Evolutionary conservation across 2,329 filamentous ascomycete species (phyloP).

Genomic region (Emericellopsis cladophorae): DNA sequence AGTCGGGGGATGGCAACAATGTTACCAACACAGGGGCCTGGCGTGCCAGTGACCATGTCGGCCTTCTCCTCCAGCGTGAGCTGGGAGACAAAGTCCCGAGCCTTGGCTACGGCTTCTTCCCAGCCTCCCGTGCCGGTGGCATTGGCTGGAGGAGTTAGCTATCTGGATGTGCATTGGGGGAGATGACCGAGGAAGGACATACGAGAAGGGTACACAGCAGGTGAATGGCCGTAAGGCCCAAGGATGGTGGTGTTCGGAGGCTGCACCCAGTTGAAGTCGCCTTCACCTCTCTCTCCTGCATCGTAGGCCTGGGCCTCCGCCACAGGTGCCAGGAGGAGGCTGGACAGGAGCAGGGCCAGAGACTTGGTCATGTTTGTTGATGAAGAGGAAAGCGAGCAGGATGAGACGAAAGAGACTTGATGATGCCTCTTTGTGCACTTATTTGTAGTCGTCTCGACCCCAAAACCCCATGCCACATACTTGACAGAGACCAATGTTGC

Average conservation of each 20-base stretch:
- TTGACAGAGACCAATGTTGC: no score
- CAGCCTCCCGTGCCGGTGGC: slow-evolving; percentile 19
- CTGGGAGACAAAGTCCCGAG: slow-evolving; percentile 16
- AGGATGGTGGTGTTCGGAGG: slow-evolving; percentile 26
- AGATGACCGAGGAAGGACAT: slow-evolving; percentile 6
- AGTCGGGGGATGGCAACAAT: slow-evolving; percentile 24
- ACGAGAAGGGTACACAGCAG: slow-evolving; percentile 22
- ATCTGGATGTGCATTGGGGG: slow-evolving; percentile 2
- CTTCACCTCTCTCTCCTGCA: slow-evolving; percentile 8
- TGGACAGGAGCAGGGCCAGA: slow-evolving; percentile 19
- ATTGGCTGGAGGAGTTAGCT: slow-evolving; percentile 14
- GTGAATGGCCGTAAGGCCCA: slow-evolving; percentile 24
- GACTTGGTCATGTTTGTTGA: neutral
- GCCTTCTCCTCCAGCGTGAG: slow-evolving; percentile 17
- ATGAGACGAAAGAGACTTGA: no score
- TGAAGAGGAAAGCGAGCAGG: no score
- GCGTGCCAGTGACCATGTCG: slow-evolving; percentile 18
- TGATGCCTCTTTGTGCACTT: no score
- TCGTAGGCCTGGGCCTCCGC: slow-evolving; percentile 14
- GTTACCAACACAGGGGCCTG: slow-evolving; percentile 20
- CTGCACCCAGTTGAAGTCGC: slow-evolving; percentile 24
- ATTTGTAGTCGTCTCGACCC: no score
- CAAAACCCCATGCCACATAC: no score
- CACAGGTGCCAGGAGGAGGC: slow-evolving; percentile 14
- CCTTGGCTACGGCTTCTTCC: slow-evolving; percentile 22